Conservation (phyloP, 208 protist species). For the Trypanosoma rangeli region DNA sequence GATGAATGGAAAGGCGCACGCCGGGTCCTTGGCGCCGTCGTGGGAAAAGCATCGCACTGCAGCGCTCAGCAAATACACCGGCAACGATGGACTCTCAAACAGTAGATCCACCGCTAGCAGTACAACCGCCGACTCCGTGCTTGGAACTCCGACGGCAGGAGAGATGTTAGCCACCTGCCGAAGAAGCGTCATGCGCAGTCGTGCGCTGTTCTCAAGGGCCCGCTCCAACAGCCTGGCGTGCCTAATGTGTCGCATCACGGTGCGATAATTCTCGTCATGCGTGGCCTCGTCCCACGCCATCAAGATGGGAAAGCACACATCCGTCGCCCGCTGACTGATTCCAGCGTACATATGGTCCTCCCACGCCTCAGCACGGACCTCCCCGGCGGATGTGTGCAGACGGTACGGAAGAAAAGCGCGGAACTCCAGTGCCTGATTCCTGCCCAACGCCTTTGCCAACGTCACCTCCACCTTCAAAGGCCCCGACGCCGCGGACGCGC, state of each 20-base stretch:
- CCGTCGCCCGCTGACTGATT: slow-evolving; percentile 72
- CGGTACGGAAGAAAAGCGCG: slow-evolving; percentile 70
- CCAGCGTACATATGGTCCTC: slow-evolving; percentile 35
- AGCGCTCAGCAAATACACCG: slow-evolving; percentile 74
- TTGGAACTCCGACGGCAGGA: slow-evolving; percentile 6
- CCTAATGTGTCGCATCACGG: slow-evolving; percentile 44
- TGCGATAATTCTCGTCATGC: slow-evolving; percentile 54
- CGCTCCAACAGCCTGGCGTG: slow-evolving; percentile 55
- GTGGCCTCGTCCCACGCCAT: slow-evolving; percentile 68
- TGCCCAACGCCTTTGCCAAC: slow-evolving; percentile 54
- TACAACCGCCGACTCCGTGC: slow-evolving; percentile 25
- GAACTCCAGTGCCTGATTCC: slow-evolving; percentile 59
- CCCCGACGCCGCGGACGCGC: neutral
- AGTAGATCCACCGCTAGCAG: slow-evolving; percentile 74
- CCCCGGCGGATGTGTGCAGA: slow-evolving; percentile 9
- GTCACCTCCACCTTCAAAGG: slow-evolving; percentile 46
- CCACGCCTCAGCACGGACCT: slow-evolving; percentile 21
- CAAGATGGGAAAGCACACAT: slow-evolving; percentile 75
- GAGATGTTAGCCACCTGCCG: slow-evolving; percentile 22
- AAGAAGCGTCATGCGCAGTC: slow-evolving; percentile 27
- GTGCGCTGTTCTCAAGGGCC: slow-evolving; percentile 23
- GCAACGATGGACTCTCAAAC: slow-evolving; percentile 64
- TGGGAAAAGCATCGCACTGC: slow-evolving; percentile 58
- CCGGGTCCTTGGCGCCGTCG: slow-evolving; percentile 10
- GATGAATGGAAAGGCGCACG: slow-evolving; percentile 34